Base-by-base conservation (phyloP, 2,329 filamentous ascomycete species). In the Exophiala calicioides region DNA sequence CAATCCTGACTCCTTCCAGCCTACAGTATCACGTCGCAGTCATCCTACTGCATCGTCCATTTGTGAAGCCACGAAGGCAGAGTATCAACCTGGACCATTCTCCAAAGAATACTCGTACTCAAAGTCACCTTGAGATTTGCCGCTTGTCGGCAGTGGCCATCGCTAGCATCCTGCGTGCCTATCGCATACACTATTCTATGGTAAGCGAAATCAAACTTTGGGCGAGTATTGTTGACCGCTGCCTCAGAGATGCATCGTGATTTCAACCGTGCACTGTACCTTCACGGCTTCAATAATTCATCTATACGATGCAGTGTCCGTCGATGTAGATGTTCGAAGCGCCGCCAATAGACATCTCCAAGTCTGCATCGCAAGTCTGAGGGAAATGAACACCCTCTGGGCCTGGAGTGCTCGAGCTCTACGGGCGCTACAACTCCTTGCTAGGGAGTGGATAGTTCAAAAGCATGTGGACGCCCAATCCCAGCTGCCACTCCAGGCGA, bases 21-120 rank as follows among this genome's bases (percentile, higher is more conserved):
- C 21, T 47, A 16, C 44, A 47, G 30, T 47, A 47, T 23, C 44
- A 47, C 30, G 24, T 29, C 15, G 7, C 30, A 4, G 12, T 34
- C 12, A 47, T 47, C 18, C 29, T 47, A 4, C 30, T 47, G 3
- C 44, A 47, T 21, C 44, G 44, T 5, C 44, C 44, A 5, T 47
- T 47, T 36, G 12, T 47, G 8, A 23, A 26, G 19, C 10, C 9
- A 8, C 27, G 12, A 7, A 12, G 39, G 6, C 13, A 12, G 6
- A 16, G 26, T 6, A 6, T n/a, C 4, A 32, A 24, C 21, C 9
- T 16, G 3, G 18, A 5, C 13, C 12, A 12, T 5, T 18, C 6
- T 10, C 5, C 9, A 4, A 13, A 39, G 18, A 13, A 16, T 27
- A 6, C 16, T 3, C 18, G 12, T 15, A 12, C 19, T n/a, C 13